Percentiles rank a stretch among this genome's conserved stretches.
Evolutionary conservation across 306 rosid species (phyloP).

Genomic region (Gastrolobium villosum): DNA sequence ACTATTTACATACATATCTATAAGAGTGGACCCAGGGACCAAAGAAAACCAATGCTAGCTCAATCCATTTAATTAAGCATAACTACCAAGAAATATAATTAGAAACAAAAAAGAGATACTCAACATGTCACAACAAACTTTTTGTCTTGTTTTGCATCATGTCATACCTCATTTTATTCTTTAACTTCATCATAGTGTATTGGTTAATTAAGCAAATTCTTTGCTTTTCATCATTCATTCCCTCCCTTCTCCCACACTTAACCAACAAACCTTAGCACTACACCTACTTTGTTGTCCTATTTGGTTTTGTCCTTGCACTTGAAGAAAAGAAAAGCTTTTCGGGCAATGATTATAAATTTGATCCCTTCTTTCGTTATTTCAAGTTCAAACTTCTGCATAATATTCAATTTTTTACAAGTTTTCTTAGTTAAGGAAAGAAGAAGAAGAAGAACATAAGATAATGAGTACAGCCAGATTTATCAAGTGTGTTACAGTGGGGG

Average conservation of each 20-base stretch:
- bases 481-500: constrained; percentile 97
- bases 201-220: constrained; percentile 52
- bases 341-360: constrained; percentile 47
- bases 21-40: constrained; percentile 42
- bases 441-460: constrained; percentile 35
- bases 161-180: constrained; percentile 39
- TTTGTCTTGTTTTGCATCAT: constrained; percentile 51
- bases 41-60: constrained; percentile 45
- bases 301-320: constrained; percentile 80
- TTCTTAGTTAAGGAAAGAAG: constrained; percentile 45
- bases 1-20: not conserved
- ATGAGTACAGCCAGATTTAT: constrained; percentile 93
- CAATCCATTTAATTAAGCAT: constrained; percentile 40
- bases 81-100: constrained; percentile 39
- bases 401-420: constrained; percentile 34
- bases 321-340: constrained; percentile 72
- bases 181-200: constrained; percentile 52
- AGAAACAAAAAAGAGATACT: constrained; percentile 26
- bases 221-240: constrained; percentile 69
- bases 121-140: constrained; percentile 45
- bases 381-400: constrained; percentile 32
- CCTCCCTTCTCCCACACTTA: constrained; percentile 91
- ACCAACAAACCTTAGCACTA: constrained; percentile 93
- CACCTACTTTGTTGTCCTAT: constrained; percentile 62
- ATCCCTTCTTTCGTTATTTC: constrained; percentile 36